phyloP scores from a whole-genome alignment of 228 moss, liverwort and hornwort species.

The Sphagnum fallax region DNA sequence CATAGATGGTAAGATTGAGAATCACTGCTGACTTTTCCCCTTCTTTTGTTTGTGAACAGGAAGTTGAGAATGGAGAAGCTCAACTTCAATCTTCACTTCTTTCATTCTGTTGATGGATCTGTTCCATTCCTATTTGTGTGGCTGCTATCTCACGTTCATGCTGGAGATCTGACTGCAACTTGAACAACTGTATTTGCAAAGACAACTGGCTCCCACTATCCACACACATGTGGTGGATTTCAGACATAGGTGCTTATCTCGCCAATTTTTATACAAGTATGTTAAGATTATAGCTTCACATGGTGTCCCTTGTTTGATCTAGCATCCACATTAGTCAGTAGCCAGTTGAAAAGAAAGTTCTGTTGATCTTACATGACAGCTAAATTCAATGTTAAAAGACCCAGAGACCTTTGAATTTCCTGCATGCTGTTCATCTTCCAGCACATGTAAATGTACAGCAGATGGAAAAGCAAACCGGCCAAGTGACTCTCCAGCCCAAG shows the following conservation, averaged over 20 bases:
- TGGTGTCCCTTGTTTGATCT: background rate
- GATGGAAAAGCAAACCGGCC: constrained; percentile 35
- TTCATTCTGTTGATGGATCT: constrained; percentile 37
- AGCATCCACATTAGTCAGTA: background rate
- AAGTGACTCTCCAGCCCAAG: constrained; percentile 48
- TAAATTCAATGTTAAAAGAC: too few species aligned
- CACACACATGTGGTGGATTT: background rate
- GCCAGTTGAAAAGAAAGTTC: background rate
- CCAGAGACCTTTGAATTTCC: too few species aligned
- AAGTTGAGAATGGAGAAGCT: constrained; percentile 30
- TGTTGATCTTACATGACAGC: background rate
- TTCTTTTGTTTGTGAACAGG: constrained; percentile 35
- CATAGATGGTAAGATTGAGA: too few species aligned
- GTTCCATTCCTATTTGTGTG: constrained; percentile 47
- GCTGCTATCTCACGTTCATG: constrained; percentile 48
- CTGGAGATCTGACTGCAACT: constrained; percentile 42
- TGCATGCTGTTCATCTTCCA: too few species aligned
- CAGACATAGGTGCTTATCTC: background rate
- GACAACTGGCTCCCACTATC: constrained; percentile 33
- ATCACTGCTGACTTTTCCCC: constrained; percentile 40
- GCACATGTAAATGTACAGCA: too few species aligned
- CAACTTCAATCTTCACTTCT: constrained; percentile 43
- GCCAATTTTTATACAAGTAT: background rate
- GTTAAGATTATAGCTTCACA: background rate
- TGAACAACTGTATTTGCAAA: constrained; percentile 74